phyloP scores from a whole-genome alignment of 305 asterid species.

The Fraxinus ornus region DNA sequence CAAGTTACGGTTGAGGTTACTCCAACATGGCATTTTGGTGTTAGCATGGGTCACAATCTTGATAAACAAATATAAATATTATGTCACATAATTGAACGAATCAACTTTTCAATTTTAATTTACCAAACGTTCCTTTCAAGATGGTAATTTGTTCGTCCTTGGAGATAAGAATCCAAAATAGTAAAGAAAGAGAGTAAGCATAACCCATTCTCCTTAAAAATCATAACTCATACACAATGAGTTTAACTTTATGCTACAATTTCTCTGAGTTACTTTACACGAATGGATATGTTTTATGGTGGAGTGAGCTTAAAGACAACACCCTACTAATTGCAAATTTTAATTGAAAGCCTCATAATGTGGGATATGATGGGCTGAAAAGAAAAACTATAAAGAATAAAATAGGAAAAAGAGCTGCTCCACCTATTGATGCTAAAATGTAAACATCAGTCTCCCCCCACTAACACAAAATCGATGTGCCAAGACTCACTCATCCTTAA shows the following conservation, averaged over 20 bases:
- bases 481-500: neutral
- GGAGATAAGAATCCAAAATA: neutral
- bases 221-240: neutral
- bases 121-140: neutral
- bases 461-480: neutral
- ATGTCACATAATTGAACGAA: neutral
- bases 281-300: neutral
- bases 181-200: neutral
- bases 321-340: neutral
- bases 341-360: neutral
- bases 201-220: neutral
- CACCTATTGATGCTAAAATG: neutral
- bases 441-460: neutral
- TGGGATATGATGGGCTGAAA: neutral
- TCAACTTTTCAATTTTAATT: neutral
- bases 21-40: neutral
- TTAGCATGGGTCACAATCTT: neutral
- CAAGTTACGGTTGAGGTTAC: neutral
- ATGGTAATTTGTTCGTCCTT: neutral
- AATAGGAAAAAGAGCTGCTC: neutral
- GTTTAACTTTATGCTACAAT: neutral
- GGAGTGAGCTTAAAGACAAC: neutral
- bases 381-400: neutral
- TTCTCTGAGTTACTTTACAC: neutral
- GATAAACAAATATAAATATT: neutral